Conservation (phyloP, 1,139 yeast genomes). For the Ogataea hybrid region DNA sequence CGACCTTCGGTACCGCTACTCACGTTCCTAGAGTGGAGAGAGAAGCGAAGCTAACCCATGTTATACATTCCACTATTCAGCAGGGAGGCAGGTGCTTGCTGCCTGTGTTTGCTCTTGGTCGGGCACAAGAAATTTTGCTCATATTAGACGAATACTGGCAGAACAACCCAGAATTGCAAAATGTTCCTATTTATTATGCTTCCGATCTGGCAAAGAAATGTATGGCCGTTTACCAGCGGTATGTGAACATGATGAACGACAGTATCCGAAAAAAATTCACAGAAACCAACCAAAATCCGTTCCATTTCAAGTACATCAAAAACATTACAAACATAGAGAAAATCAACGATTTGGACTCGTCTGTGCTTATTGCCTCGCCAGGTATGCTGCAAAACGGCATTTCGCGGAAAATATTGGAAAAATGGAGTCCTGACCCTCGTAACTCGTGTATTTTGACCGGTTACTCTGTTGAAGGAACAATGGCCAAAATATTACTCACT, state of each 20-base stretch:
- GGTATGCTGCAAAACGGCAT: constrained; percentile 98
- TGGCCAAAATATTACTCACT: constrained; percentile 86
- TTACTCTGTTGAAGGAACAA: constrained; percentile 96
- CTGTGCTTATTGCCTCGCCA: constrained; percentile 95
- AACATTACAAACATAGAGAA: constrained; percentile 77
- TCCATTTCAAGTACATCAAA: constrained; percentile 82
- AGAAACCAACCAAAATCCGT: constrained; percentile 78
- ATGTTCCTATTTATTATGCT: constrained; percentile 83
- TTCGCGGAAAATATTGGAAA: constrained; percentile 83
- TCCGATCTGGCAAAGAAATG: constrained; percentile 93
- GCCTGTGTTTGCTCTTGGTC: constrained; percentile 95
- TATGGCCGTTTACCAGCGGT: constrained; percentile 96
- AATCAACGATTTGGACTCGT: constrained; percentile 92
- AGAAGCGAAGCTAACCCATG: constrained; percentile 73
- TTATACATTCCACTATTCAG: constrained; percentile 78
- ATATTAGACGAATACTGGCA: constrained; percentile 96
- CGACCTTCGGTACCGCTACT: constrained; percentile 97
- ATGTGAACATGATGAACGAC: constrained; percentile 96
- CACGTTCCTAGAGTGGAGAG: constrained; percentile 88
- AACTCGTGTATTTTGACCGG: constrained; percentile 90
- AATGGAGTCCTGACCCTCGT: constrained; percentile 97
- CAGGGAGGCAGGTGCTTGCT: constrained; percentile 91
- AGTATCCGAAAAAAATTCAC: constrained; percentile 76
- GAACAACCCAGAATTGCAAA: constrained; percentile 75
- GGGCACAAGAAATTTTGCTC: constrained; percentile 89